Base-by-base conservation (phyloP, 768 basidiomycete genomes). In the Kwoniella sp. region DNA sequence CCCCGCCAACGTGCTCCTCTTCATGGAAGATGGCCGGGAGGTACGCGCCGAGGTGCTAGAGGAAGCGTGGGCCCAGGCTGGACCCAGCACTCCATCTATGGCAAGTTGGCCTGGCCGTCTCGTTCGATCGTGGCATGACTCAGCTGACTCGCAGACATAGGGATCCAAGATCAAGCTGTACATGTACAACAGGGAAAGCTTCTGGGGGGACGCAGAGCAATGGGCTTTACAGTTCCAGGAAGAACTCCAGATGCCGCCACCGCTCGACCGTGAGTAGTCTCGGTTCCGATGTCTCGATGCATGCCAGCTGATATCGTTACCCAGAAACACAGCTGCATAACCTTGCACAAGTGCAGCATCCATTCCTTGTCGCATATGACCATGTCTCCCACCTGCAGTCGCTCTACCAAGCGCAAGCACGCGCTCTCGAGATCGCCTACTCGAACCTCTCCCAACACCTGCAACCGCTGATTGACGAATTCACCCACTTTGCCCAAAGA, bases 131-230 rank as follows among this genome's bases (percentile, higher is more conserved):
- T 7, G n/a, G 27, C 12, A 8, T 27, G n/a, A 28, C 12, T n/a
- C 23, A 6, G 4, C 10, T 22, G 26, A 44, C n/a, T n/a, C n/a
- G n/a, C n/a, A n/a, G n/a, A n/a, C n/a, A n/a, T n/a, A n/a, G n/a
- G n/a, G n/a, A n/a, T n/a, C n/a, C n/a, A n/a, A n/a, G n/a, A n/a
- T 51, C 36, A 49, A 45, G 10, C 28, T 73, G 23, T 70, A 64
- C 40, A 56, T 65, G 17, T 73, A 62, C 55, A 68, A 73, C 48
- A 48, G 68, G 12, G 67, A 65, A 29, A 63, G 63, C 0, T 73
- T 73, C 55, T 67, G 56, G 55, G 48, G 54, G 3, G 68, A 71
- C 14, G 57, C 72, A 8, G 64, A 70, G 23, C 53, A 60, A 28
- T 71, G 62, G 57, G 67, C 64, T 5, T 44, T 49, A 8, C 58